Evolutionary conservation across 495 filamentous ascomycete genomes (phyloP).

Genomic region (Hypoxylon lienhwacheense): DNA sequence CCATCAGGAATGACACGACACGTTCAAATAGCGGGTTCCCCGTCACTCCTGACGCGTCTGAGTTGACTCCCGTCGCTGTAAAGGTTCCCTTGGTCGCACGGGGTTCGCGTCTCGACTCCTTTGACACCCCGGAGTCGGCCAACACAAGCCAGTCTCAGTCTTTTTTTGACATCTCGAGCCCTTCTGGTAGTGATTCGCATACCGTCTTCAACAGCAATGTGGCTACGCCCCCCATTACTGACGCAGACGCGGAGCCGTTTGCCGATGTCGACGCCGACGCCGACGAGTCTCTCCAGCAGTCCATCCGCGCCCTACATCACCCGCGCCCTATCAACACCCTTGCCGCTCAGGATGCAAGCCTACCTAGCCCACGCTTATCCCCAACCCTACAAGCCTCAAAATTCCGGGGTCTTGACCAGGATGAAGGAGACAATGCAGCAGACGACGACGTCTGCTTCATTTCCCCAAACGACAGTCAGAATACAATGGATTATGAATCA

Average conservation of each 20-base stretch:
- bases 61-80: slow-evolving; percentile 29
- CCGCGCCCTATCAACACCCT: slow-evolving; percentile 60
- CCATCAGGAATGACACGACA: slow-evolving; percentile 25
- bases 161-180: slow-evolving; percentile 50
- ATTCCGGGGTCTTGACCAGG: slow-evolving; percentile 43
- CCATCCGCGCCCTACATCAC: slow-evolving; percentile 41
- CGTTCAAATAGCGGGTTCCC: slow-evolving; percentile 42
- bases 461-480: slow-evolving; percentile 28
- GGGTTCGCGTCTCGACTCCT: slow-evolving; percentile 40
- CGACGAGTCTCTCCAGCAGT: slow-evolving; percentile 47
- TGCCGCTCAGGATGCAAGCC: slow-evolving; percentile 79
- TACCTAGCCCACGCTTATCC: slow-evolving; percentile 93
- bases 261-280: slow-evolving; percentile 51
- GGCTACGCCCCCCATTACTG: slow-evolving; percentile 59
- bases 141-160: slow-evolving; percentile 51
- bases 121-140: slow-evolving; percentile 41
- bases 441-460: slow-evolving; percentile 40
- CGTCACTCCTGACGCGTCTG: slow-evolving; percentile 53
- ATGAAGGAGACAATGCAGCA: slow-evolving; percentile 45
- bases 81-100: slow-evolving; percentile 41
- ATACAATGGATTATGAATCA: slow-evolving; percentile 27
- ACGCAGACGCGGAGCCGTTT: slow-evolving; percentile 56
- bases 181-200: slow-evolving; percentile 48
- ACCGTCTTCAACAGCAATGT: slow-evolving; percentile 55
- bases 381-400: slow-evolving; percentile 84